These are phyloP conservation scores for Ogataea pini DNA, from an alignment of 805 yeast genomes.

Conservation along the genomic window DNA sequence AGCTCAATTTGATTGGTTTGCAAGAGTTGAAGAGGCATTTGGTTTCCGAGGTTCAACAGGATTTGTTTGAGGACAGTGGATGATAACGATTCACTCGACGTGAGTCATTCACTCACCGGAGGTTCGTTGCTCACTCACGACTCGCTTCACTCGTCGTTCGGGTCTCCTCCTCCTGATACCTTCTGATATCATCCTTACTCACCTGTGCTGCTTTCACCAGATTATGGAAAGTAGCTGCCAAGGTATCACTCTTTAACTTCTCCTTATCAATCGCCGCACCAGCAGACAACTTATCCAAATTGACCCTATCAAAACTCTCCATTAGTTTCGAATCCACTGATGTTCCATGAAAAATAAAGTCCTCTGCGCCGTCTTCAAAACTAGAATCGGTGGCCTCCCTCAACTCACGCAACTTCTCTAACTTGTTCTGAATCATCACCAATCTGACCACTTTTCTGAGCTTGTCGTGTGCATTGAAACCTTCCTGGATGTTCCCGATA, in stretches of 20 bases:
- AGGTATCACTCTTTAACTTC: slow-evolving; percentile 28
- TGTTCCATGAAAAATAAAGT: slow-evolving; percentile 33
- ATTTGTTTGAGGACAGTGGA: slow-evolving; percentile 17
- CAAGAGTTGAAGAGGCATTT: slow-evolving; percentile 17
- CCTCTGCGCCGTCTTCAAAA: slow-evolving; percentile 35
- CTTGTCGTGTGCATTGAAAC: slow-evolving; percentile 80
- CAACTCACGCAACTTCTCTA: slow-evolving; percentile 64
- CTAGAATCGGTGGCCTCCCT: slow-evolving; percentile 53
- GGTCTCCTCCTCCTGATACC: slow-evolving; percentile 25
- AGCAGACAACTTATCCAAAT: slow-evolving; percentile 1
- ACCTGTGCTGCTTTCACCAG: slow-evolving; percentile 35
- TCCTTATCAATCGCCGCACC: slow-evolving; percentile 10
- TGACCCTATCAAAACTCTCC: slow-evolving; percentile 25
- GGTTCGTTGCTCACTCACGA: too few relatives aligned
- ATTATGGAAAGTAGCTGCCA: slow-evolving; percentile 34
- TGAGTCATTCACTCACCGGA: not conserved
- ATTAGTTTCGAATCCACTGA: slow-evolving; percentile 47
- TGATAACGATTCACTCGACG: not conserved
- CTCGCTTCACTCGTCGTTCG: slow-evolving; percentile 15
- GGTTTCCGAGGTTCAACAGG: slow-evolving; percentile 20
- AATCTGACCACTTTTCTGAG: slow-evolving; percentile 84
- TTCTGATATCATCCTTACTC: slow-evolving; percentile 32
- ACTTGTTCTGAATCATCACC: slow-evolving; percentile 77
- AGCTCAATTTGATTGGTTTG: slow-evolving; percentile 15
- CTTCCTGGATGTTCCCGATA: slow-evolving; percentile 76